phyloP scores from a whole-genome alignment of 495 filamentous ascomycete genomes.

The Xylaria castorea region DNA sequence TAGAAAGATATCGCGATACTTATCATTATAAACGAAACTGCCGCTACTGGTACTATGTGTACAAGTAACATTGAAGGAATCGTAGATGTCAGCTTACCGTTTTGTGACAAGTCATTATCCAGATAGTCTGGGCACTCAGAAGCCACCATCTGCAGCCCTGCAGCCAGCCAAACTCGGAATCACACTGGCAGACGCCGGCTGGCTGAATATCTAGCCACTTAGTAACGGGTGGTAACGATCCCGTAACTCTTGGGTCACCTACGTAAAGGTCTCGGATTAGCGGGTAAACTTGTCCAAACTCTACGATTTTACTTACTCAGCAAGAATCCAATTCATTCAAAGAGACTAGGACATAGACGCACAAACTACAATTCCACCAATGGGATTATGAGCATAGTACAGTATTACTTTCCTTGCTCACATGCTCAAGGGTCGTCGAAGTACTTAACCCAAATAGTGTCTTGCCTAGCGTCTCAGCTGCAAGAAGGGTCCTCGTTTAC shows the following conservation, averaged over 20 bases:
- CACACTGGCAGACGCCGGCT: not conserved
- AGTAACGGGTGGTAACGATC: not conserved
- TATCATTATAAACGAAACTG: not conserved
- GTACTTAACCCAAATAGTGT: not conserved
- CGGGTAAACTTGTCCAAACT: not conserved
- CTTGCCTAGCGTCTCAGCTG: not conserved
- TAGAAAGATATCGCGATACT: not conserved
- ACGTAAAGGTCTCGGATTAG: not conserved
- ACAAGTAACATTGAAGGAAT: not conserved
- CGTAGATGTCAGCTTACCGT: not conserved
- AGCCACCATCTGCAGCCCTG: conserved; percentile 27
- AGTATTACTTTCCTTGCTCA: not conserved
- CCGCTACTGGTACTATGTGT: not conserved
- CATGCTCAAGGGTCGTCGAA: not conserved
- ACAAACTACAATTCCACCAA: conserved; percentile 2
- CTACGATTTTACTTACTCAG: conserved; percentile 3
- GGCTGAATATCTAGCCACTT: not conserved
- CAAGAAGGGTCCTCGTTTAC: conserved; percentile 1
- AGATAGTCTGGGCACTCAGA: not conserved
- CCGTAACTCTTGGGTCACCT: not conserved
- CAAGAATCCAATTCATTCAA: not conserved
- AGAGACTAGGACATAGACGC: not conserved
- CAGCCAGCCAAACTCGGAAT: conserved; percentile 11
- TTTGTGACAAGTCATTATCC: conserved; percentile 19
- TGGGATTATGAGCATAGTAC: not conserved